Base-by-base conservation (phyloP, 2,329 filamentous ascomycete species). In the Colletotrichum plurivorum region DNA sequence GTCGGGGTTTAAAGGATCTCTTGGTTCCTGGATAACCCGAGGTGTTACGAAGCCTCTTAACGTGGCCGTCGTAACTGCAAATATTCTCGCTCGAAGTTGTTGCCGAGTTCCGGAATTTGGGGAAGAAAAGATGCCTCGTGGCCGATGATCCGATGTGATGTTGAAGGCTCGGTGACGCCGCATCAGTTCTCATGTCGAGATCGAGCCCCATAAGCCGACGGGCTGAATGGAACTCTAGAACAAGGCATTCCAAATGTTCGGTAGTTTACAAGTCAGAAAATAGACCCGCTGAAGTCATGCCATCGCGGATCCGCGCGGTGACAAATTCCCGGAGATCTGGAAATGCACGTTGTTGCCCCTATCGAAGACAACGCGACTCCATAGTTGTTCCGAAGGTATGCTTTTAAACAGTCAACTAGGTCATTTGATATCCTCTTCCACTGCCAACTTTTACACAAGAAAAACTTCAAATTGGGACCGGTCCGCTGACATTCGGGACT, bases 321-420 rank as follows among this genome's bases (percentile, higher is more conserved):
- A 60, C 31, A 60, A 60, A 60, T 60, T 20, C 31, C 36, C 31
- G 57, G 57, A 60, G 57, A 60, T 60, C 31, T 60, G 57, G 46
- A 43, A 27, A 52, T 60, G 57, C 18, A 27, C 3, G 31, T 7
- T 9, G 5, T n/a, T 2, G 5, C 41, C 45, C 31, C 57, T n/a
- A 49, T 52, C 46, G 3, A 25, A 18, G 15, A 16, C 8, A 3
- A 60, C 20, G 20, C 20, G 3, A 22, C 20, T 22, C 20, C 20
- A 22, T 22, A 22, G 20, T 22, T 22, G 20, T 22, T 22, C 20
- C 20, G 20, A 22, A 3, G 2, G 20, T 10, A 36, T 36, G 20
- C 25, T 13, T 13, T 7, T 18, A 5, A n/a, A 43, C 15, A 43
- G 3, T 15, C 15, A 2, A 36, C 8, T 1, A 43, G 13, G 41